Conservation (phyloP, 2,329 filamentous ascomycete species). For the Delphinella strobiligena region DNA sequence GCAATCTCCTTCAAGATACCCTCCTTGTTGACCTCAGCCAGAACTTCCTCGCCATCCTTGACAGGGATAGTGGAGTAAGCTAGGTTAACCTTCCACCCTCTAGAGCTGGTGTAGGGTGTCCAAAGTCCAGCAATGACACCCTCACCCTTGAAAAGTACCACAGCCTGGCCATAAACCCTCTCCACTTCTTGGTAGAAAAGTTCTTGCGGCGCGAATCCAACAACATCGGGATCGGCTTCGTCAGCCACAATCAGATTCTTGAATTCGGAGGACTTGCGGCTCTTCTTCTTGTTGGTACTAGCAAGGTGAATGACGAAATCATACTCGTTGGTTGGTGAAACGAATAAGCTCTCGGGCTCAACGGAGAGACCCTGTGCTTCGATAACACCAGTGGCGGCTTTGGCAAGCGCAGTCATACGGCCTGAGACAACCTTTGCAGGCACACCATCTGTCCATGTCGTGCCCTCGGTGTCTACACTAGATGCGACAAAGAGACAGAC, state of each 20-base stretch:
- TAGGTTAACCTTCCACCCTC: slow-evolving; percentile 59
- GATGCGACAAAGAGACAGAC: slow-evolving; percentile 72
- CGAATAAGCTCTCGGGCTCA: slow-evolving; percentile 52
- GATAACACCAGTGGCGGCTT: slow-evolving; percentile 55
- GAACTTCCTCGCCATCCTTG: slow-evolving; percentile 24
- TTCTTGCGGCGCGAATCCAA: slow-evolving; percentile 49
- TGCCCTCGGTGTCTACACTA: slow-evolving; percentile 63
- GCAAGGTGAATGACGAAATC: slow-evolving; percentile 62
- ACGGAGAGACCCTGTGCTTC: slow-evolving; percentile 17
- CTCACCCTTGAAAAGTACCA: slow-evolving; percentile 64
- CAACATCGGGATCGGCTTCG: slow-evolving; percentile 26
- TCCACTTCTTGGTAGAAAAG: slow-evolving; percentile 58
- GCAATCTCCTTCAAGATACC: slow-evolving; percentile 63
- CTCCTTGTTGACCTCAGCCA: slow-evolving; percentile 53
- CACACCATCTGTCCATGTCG: slow-evolving; percentile 62
- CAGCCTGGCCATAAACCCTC: slow-evolving; percentile 50
- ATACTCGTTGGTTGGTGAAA: slow-evolving; percentile 62
- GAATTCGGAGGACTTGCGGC: slow-evolving; percentile 42
- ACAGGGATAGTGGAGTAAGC: slow-evolving; percentile 53
- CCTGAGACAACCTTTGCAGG: slow-evolving; percentile 75
- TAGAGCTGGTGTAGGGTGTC: slow-evolving; percentile 44
- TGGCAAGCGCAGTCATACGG: slow-evolving; percentile 70
- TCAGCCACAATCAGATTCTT: slow-evolving; percentile 65
- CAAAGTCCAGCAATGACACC: slow-evolving; percentile 52
- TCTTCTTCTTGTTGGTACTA: slow-evolving; percentile 21